Evolutionary conservation across 768 basidiomycete genomes (phyloP).

Genomic region (Suillus ampliporus): DNA sequence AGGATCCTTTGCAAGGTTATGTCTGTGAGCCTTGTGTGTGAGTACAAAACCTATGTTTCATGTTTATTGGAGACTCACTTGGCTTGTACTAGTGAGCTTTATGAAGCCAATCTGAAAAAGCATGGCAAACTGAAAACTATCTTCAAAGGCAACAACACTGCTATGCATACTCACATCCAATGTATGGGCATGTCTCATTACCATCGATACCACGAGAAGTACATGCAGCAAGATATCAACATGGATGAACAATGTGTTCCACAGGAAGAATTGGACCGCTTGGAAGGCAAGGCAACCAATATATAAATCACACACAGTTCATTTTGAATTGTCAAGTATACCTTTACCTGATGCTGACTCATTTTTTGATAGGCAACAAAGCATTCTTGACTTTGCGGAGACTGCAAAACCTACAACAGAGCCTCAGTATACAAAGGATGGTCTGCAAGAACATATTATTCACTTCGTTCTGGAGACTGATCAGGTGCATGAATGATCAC

Average conservation of each 20-base stretch:
- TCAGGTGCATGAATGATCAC: too few relatives aligned
- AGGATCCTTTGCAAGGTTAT: neutral
- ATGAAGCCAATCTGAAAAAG: neutral
- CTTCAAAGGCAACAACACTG: slow-evolving; percentile 3
- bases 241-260: neutral
- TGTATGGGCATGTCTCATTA: neutral
- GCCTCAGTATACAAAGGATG: too few relatives aligned
- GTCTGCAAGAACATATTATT: too few relatives aligned
- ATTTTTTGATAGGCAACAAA: neutral
- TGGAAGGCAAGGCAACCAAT: neutral
- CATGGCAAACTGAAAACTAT: slow-evolving; percentile 1
- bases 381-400: neutral
- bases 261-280: neutral
- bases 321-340: neutral
- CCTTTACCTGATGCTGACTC: neutral
- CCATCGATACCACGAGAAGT: neutral
- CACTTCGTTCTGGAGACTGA: too few relatives aligned
- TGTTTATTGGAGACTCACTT: neutral
- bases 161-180: neutral
- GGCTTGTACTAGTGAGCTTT: neutral
- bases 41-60: neutral
- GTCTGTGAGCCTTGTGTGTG: neutral
- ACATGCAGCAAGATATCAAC: neutral
- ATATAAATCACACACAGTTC: neutral
- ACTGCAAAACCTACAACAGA: neutral